Conservation (phyloP, 2,329 filamentous ascomycete genomes). For the Massarina eburnea region DNA sequence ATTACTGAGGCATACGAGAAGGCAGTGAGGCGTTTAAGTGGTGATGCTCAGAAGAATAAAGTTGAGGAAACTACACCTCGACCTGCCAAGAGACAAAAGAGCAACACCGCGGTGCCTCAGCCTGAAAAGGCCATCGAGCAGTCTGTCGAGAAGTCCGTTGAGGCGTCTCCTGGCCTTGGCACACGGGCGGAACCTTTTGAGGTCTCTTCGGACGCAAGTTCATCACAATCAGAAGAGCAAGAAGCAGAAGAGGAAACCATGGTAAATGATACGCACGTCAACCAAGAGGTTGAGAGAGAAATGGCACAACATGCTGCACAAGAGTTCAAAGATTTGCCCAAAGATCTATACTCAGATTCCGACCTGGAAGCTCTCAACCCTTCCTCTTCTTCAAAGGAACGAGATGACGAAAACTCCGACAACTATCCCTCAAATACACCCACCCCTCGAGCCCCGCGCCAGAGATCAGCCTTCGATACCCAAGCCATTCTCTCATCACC, state of each 20-base stretch:
- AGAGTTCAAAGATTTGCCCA: background rate
- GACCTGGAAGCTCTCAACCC: slow-evolving; percentile 2
- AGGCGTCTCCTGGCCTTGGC: background rate
- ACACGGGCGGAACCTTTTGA: slow-evolving; percentile 21
- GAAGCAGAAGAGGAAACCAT: slow-evolving; percentile 1
- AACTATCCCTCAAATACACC: slow-evolving; percentile 26
- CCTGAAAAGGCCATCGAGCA: background rate
- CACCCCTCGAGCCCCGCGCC: slow-evolving; percentile 30
- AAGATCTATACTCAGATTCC: background rate
- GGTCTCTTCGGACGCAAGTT: slow-evolving; percentile 21
- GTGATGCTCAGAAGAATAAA: slow-evolving; percentile 3
- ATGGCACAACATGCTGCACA: background rate
- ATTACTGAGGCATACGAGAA: slow-evolving; percentile 23
- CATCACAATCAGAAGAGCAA: slow-evolving; percentile 7
- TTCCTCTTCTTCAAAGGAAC: slow-evolving; percentile 3
- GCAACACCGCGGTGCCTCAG: slow-evolving; percentile 8
- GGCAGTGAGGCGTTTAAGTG: slow-evolving; percentile 22
- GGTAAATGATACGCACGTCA: background rate
- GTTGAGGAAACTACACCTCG: slow-evolving; percentile 9
- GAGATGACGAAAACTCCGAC: slow-evolving; percentile 6
- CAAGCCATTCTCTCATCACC: slow-evolving; percentile 40
- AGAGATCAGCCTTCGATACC: slow-evolving; percentile 30
- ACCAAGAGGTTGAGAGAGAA: slow-evolving; percentile 2
- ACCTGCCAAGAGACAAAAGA: slow-evolving; percentile 20
- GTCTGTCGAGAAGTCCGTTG: background rate